Evolutionary conservation across 139 green algal species (phyloP).

Genomic region (Nannochloris sp.): DNA sequence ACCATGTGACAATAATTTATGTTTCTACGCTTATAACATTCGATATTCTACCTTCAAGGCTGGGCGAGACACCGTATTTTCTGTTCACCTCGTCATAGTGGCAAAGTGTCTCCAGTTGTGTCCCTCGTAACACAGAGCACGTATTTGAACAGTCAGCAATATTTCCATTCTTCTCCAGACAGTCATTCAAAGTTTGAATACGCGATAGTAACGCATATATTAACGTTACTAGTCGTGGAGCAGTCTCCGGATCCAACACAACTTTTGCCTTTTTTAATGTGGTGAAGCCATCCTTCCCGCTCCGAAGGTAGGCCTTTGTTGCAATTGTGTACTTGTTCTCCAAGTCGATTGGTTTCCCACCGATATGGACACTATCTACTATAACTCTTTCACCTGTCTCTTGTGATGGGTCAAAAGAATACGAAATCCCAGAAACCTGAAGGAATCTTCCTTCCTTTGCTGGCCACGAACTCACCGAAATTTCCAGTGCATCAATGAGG

Average conservation of each 20-base stretch:
- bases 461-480: conserved; percentile 48
- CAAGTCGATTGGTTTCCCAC: conserved; percentile 31
- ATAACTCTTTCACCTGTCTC: conserved; percentile 35
- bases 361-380: conserved; percentile 33
- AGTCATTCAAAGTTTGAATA: conserved; percentile 19
- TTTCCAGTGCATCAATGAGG: conserved; percentile 56
- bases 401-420: conserved; percentile 49
- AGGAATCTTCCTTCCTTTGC: conserved; percentile 63
- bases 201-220: conserved; percentile 21
- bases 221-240: conserved; percentile 22
- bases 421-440: conserved; percentile 47
- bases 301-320: conserved; percentile 61
- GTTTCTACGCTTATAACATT: neutral
- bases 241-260: conserved; percentile 24
- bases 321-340: conserved; percentile 38
- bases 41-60: conserved; percentile 41
- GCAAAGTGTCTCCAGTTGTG: conserved; percentile 20
- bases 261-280: conserved; percentile 29
- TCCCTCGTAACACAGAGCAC: conserved; percentile 1
- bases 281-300: conserved; percentile 65
- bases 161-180: neutral
- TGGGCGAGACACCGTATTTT: conserved; percentile 31
- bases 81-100: conserved; percentile 16
- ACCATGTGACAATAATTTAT: too few relatives aligned
- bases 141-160: neutral